phyloP scores from a whole-genome alignment of 1,284 basidiomycete genomes.

The Ustilago crameri region DNA sequence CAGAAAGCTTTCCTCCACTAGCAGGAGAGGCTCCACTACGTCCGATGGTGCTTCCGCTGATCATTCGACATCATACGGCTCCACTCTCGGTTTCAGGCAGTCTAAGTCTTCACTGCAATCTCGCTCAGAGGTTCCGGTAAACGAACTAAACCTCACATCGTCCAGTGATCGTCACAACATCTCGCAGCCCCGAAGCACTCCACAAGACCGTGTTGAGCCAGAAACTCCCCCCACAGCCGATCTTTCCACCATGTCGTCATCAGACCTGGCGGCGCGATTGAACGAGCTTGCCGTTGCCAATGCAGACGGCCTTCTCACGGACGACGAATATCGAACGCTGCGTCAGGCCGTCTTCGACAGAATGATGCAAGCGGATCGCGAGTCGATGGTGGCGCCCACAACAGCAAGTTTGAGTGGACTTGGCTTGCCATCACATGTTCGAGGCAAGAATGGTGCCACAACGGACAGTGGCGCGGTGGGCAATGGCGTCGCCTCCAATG shows the following conservation, averaged over 20 bases:
- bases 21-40: slow-evolving; percentile 6
- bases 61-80: background rate
- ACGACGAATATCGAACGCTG: slow-evolving; percentile 56
- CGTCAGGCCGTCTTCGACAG: slow-evolving; percentile 52
- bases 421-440: slow-evolving; percentile 1
- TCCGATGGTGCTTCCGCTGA: background rate
- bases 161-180: background rate
- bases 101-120: background rate
- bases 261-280: slow-evolving; percentile 46
- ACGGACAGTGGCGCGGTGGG: background rate
- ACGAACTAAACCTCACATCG: background rate
- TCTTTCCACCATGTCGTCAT: slow-evolving; percentile 31
- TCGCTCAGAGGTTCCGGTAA: too few species aligned
- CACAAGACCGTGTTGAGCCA: too few species aligned
- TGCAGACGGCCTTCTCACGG: slow-evolving; percentile 55
- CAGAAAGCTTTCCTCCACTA: slow-evolving; percentile 14
- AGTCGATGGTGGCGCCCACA: slow-evolving; percentile 30
- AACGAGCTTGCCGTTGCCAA: slow-evolving; percentile 62
- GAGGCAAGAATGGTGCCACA: background rate
- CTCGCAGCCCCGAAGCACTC: background rate
- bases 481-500: background rate
- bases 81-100: background rate
- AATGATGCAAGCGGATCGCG: slow-evolving; percentile 38
- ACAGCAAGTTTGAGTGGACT: slow-evolving; percentile 11
- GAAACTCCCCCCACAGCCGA: slow-evolving; percentile 4